Evolutionary conservation across 345 rosid genomes (phyloP).

Genomic region (Aquilaria malaccensis): DNA sequence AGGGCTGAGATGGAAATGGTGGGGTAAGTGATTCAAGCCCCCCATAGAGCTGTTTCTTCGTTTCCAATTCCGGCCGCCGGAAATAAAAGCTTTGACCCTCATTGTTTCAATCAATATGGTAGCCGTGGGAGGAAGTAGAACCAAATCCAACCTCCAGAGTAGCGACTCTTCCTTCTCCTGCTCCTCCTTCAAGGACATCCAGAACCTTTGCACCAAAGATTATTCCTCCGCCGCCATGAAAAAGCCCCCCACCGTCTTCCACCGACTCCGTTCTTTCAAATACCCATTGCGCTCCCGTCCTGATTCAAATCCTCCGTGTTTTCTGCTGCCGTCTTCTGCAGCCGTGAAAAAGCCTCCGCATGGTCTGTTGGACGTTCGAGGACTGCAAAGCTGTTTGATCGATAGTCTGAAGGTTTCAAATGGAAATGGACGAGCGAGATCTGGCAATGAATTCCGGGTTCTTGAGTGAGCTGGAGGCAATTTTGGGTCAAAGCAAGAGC

Average conservation of each 20-base stretch:
- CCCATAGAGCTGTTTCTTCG: too few relatives aligned
- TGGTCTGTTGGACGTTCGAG: slow-evolving; percentile 56
- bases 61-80: too few relatives aligned
- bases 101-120: slow-evolving; percentile 63
- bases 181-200: slow-evolving; percentile 46
- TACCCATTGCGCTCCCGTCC: slow-evolving; percentile 36
- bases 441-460: too few relatives aligned
- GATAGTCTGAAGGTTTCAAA: slow-evolving; percentile 86
- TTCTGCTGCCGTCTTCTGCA: slow-evolving; percentile 61
- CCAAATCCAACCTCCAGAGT: slow-evolving; percentile 45
- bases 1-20: too few relatives aligned
- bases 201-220: too few relatives aligned
- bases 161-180: slow-evolving; percentile 36
- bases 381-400: slow-evolving; percentile 75
- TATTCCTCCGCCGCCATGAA: slow-evolving; percentile 13
- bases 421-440: slow-evolving; percentile 33
- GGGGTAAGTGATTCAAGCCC: too few relatives aligned
- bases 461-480: too few relatives aligned
- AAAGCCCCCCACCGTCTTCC: slow-evolving; percentile 37
- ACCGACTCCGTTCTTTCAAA: slow-evolving; percentile 46
- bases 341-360: slow-evolving; percentile 25
- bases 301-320: slow-evolving; percentile 33
- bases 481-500: too few relatives aligned
- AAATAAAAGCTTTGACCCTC: too few relatives aligned
- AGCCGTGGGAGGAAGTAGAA: slow-evolving; percentile 37